phyloP scores from a whole-genome alignment of 768 basidiomycete species.

The Termitomyces eurrhizus region DNA sequence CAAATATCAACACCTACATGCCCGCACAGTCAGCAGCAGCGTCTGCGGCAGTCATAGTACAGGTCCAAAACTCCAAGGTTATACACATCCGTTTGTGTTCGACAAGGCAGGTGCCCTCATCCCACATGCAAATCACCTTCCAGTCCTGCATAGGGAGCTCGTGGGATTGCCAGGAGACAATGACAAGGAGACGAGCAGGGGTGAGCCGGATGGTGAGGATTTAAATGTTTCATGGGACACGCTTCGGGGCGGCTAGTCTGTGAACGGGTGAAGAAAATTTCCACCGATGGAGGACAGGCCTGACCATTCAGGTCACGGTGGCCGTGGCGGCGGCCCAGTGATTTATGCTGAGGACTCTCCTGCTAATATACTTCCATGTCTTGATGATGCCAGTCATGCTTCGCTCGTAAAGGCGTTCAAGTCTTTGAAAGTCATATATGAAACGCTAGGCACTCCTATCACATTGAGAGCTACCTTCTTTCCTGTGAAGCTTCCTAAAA shows the following conservation, averaged over 20 bases:
- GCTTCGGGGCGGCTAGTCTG: constrained; percentile 25
- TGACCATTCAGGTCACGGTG: constrained; percentile 20
- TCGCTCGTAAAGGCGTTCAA: too few species aligned
- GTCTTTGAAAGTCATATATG: too few species aligned
- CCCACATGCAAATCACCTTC: constrained; percentile 35
- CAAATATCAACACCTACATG: not conserved
- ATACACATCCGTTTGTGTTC: constrained; percentile 37
- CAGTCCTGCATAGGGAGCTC: constrained; percentile 28
- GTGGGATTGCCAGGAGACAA: constrained; percentile 13
- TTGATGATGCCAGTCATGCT: too few species aligned
- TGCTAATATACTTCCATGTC: too few species aligned
- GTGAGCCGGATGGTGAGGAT: too few species aligned
- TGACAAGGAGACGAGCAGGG: constrained; percentile 8
- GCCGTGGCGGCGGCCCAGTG: constrained; percentile 21
- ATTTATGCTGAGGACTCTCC: too few species aligned
- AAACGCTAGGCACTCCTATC: too few species aligned
- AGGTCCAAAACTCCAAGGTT: constrained; percentile 6
- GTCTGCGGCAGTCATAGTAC: not conserved
- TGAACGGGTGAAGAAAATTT: constrained; percentile 10
- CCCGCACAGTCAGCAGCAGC: not conserved
- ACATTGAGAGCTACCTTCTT: constrained; percentile 62
- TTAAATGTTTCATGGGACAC: constrained; percentile 23
- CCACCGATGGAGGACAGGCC: constrained; percentile 29
- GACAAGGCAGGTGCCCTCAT: constrained; percentile 20
- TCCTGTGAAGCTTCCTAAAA: constrained; percentile 42